phyloP scores from a whole-genome alignment of 805 yeast genomes.

The Kodamaea lidongshanica region DNA sequence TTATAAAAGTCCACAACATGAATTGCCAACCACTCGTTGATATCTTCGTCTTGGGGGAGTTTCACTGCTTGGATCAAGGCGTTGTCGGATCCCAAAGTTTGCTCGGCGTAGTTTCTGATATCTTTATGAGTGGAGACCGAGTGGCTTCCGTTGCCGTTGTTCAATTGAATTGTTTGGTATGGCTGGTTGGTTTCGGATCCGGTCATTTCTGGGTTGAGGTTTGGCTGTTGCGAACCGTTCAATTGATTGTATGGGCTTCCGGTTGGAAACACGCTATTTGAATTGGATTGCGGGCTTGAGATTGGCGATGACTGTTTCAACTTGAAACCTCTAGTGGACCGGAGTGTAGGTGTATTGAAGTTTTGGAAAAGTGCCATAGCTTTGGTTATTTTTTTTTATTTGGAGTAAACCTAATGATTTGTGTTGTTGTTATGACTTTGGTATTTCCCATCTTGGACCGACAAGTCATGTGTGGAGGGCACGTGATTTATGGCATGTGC shows the following conservation, averaged over 20 bases:
- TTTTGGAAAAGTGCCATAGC: constrained; percentile 37
- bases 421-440: too few relatives aligned
- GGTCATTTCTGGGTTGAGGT: constrained; percentile 1
- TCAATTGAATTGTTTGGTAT: constrained; percentile 8
- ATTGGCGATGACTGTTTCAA: constrained; percentile 35
- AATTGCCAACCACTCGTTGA: constrained; percentile 93
- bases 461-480: too few relatives aligned
- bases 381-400: constrained; percentile 1
- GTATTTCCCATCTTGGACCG: too few relatives aligned
- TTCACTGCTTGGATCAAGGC: constrained; percentile 89
- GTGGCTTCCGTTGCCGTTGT: constrained; percentile 17
- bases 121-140: constrained; percentile 56
- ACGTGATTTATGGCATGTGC: too few relatives aligned
- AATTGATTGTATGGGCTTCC: constrained; percentile 14
- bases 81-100: constrained; percentile 88
- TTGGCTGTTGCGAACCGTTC: constrained; percentile 2
- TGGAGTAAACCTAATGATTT: constrained; percentile 1
- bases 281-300: constrained; percentile 33
- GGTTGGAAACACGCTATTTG: constrained; percentile 30
- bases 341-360: constrained; percentile 38
- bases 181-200: constrained; percentile 2
- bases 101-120: constrained; percentile 84
- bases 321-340: constrained; percentile 40
- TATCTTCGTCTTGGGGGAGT: constrained; percentile 86
- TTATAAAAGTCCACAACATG: constrained; percentile 97